Evolutionary conservation across 805 yeast species (phyloP), one percentile per base, ranked within the genome.

Genomic region (Ogataea glucozyma): DNA sequence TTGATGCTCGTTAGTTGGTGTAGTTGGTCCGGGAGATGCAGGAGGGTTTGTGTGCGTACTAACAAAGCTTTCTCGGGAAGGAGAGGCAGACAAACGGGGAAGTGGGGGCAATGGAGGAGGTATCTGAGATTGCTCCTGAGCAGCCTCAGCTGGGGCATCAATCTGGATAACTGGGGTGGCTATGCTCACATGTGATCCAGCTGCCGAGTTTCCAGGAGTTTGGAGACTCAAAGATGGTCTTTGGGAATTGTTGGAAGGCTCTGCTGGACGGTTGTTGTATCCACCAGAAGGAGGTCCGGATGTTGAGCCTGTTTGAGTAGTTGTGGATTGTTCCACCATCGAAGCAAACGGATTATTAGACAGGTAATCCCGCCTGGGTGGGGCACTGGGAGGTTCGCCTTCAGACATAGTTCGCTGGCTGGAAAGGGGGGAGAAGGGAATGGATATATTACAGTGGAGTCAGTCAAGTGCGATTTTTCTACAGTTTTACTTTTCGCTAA

Each of bases 51-150:
- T 17, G 17, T 4, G 11, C 17, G 13, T 11, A 29, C 38, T 34
- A 6, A 11, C 29, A 4, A 33, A 19, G 23, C 24, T 30, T 19
- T 31, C 38, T 26, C 13, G 11, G 8, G 38, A 34, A 23, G 29
- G 14, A 16, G 38, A 34, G 9, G 38, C 14, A 11, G 40, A 24
- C 18, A 34, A 18, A 23, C n/a, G 17, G 19, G 50, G 49, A 21
- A n/a, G 34, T 16, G 53, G 51, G 7, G 56, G 57, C 31, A 52
- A 23, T 1, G 57, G 55, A 10, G 57, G 58, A 12, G 56, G 56
- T 3, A 24, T 23, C 12, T 21, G 37, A 1, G 43, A n/a, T n/a
- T n/a, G n/a, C n/a, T n/a, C 14, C 11, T 26, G 31, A 2, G 33
- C 26, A 26, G 32, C 11, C 33, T 16, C 31, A 6, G 31, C 18